phyloP scores from a whole-genome alignment of 2,329 filamentous ascomycete species.

The Sclerotinia sclerotiorum region DNA sequence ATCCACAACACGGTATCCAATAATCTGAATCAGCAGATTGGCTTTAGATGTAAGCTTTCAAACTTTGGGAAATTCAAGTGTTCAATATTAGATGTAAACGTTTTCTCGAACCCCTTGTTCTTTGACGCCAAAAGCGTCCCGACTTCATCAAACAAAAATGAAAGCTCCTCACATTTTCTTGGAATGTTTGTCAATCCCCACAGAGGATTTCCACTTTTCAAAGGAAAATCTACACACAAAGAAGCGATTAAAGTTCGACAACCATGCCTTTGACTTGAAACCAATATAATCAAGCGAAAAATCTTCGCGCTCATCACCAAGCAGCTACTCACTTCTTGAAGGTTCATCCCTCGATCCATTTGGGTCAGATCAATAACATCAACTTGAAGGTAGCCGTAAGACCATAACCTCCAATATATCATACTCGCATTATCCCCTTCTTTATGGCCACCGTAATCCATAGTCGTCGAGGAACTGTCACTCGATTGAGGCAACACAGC shows the following conservation, averaged over 20 bases:
- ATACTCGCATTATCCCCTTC: no score
- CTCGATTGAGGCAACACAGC: background rate
- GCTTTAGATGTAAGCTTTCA: no score
- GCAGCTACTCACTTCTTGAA: background rate
- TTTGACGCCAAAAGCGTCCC: background rate
- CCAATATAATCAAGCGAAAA: background rate
- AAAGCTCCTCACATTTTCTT: background rate
- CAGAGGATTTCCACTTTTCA: background rate
- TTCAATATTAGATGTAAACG: no score
- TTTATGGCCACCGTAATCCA: background rate
- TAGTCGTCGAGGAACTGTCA: background rate
- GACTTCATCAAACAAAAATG: background rate
- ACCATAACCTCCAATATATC: background rate
- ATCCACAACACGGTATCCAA: no score
- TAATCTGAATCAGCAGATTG: no score
- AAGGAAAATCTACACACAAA: background rate
- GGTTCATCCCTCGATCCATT: background rate
- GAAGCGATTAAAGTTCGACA: background rate
- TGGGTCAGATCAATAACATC: background rate
- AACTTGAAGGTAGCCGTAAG: background rate
- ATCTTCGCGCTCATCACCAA: background rate
- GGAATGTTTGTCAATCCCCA: background rate
- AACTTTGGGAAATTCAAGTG: no score
- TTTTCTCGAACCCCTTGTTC: no score
- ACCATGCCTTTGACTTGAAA: background rate